Evolutionary conservation across 108 stramenopile species (phyloP), one percentile per base, ranked within the genome.

Genomic region (Cyclotella sp.): DNA sequence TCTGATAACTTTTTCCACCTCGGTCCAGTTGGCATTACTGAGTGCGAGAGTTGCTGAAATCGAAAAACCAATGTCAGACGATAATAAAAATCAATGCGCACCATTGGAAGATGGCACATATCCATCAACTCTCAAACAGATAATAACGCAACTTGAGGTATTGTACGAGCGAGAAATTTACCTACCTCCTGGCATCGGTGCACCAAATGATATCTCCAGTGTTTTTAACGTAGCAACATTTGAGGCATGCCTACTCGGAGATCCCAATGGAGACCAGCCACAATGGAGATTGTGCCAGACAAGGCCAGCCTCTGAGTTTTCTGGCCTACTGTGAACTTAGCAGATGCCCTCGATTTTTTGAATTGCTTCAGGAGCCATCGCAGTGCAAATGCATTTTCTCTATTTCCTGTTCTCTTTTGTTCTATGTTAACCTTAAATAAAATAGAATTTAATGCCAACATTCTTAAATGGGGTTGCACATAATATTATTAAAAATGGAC

Each of bases 91-190:
- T n/a, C 51, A 60, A 3, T 73, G 75, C 46, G 63, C 81, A 60
- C 63, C 70, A 29, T 42, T 71, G 42, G 70, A 71, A 62, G 77
- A 82, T 68, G 77, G 62, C 26, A 61, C 72, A 21, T 65, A 65
- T 9, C 24, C 44, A 47, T 71, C 78, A 26, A 46, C 41, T 10
- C 21, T 45, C 54, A 22, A 68, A 18, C 82, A 78, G 72, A 59
- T 68, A 24, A 15, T 79, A 53, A 68, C 78, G 9, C 82, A 83
- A 34, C 60, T 83, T 14, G 82, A 83, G 55, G 77, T 83, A 62
- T 57, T 83, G 55, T 78, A 78, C 44, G 82, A 83, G 18, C 52
- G 78, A 21, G 60, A 83, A 66, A 24, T 52, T 62, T 59, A 42
- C 27, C 9, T 27, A 34, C 45, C 29, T 0, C 52, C 43, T 15